phyloP scores from a whole-genome alignment of 495 filamentous ascomycete species.

The Copromyces sp. region DNA sequence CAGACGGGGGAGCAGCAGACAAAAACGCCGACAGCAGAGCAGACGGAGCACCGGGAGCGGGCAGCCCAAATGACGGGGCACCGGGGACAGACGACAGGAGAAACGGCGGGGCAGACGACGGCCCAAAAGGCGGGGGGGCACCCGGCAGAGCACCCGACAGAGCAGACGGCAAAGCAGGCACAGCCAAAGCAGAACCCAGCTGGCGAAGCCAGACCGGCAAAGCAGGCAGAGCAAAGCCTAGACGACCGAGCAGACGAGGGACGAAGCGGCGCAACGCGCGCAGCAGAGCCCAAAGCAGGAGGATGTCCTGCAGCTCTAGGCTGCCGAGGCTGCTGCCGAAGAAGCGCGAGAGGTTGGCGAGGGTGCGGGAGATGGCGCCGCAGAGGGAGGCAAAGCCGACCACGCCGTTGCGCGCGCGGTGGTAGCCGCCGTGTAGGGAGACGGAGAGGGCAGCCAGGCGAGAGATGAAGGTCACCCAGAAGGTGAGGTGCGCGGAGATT shows the following conservation, averaged over 20 bases:
- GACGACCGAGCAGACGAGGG: not conserved
- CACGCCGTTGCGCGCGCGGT: not conserved
- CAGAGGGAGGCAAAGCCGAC: not conserved
- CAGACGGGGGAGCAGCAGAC: not conserved
- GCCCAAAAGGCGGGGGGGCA: too few species aligned
- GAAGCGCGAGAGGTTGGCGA: not conserved
- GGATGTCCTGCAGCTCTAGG: not conserved
- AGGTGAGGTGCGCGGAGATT: not conserved
- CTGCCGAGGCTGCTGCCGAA: not conserved
- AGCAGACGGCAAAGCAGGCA: too few species aligned
- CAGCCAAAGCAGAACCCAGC: not conserved
- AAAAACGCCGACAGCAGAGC: too few species aligned
- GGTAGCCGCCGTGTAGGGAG: not conserved
- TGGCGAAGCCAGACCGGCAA: not conserved
- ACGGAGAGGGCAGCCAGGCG: not conserved
- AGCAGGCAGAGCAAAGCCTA: not conserved
- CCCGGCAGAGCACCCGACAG: too few species aligned
- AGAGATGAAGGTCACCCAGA: not conserved
- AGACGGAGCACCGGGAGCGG: too few species aligned
- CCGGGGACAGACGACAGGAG: too few species aligned
- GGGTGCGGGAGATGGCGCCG: not conserved
- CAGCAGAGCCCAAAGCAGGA: not conserved
- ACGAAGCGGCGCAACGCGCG: not conserved
- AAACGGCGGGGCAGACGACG: too few species aligned
- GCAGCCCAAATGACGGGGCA: too few species aligned